Evolutionary conservation across 768 basidiomycete genomes (phyloP).

Genomic region (Lactifluus echinatus): DNA sequence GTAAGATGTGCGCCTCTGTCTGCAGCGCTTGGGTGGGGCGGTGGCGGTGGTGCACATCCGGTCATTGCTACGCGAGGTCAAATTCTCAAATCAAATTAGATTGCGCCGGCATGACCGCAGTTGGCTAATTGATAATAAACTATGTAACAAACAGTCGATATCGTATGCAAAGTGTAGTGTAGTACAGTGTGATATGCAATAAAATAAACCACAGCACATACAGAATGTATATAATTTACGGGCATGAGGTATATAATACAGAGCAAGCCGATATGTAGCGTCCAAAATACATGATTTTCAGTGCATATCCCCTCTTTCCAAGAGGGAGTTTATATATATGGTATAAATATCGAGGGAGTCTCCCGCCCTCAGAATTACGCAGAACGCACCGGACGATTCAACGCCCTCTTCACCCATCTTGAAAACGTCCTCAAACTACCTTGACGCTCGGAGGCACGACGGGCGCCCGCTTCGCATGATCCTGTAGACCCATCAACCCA

Average conservation of each 20-base stretch:
- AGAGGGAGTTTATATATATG: constrained; percentile 1
- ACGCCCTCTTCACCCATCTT: not conserved
- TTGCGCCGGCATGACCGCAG: too few species aligned
- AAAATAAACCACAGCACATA: too few species aligned
- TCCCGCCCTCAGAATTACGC: not conserved
- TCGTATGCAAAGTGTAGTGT: not conserved
- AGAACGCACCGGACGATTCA: not conserved
- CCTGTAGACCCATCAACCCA: not conserved
- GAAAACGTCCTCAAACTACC: not conserved
- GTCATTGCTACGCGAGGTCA: too few species aligned
- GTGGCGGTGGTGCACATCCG: too few species aligned
- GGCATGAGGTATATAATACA: too few species aligned
- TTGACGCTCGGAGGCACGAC: not conserved
- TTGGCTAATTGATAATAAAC: too few species aligned
- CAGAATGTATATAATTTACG: not conserved
- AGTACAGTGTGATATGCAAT: too few species aligned
- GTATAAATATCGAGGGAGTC: not conserved
- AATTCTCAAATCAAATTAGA: not conserved
- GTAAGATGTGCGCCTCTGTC: not conserved
- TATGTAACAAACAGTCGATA: too few species aligned
- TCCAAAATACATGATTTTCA: not conserved
- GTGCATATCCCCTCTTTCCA: not conserved
- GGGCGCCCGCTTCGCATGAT: not conserved
- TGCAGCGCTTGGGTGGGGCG: not conserved
- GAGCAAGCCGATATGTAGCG: not conserved